Percentiles rank a stretch among this genome's conserved stretches.
These are phyloP conservation scores for Phoma sp. DNA, from an alignment of 2,329 filamentous ascomycete genomes.

Conservation along the genomic window DNA sequence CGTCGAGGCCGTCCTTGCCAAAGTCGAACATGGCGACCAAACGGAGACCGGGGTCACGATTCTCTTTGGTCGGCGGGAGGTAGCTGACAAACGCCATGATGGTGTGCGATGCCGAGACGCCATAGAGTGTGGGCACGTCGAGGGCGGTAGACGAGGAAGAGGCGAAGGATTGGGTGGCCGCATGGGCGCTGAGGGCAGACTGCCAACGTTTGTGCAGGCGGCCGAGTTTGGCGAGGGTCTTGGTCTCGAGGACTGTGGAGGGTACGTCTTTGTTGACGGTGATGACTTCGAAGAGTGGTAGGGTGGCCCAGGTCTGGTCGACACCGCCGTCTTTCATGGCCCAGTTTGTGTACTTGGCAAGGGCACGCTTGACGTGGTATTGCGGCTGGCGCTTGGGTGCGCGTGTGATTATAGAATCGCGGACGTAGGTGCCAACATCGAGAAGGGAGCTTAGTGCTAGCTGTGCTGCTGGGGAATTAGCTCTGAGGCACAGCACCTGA, in stretches of 20 bases:
- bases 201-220: slow-evolving; percentile 53
- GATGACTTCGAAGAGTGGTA: slow-evolving; percentile 57
- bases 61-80: slow-evolving; percentile 43
- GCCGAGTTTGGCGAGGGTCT: slow-evolving; percentile 53
- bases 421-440: slow-evolving; percentile 57
- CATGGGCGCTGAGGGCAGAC: slow-evolving; percentile 40
- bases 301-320: slow-evolving; percentile 39
- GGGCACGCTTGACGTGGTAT: slow-evolving; percentile 49
- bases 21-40: slow-evolving; percentile 62
- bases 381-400: slow-evolving; percentile 46
- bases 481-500: background rate
- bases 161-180: background rate
- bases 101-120: slow-evolving; percentile 60
- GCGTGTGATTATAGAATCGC: slow-evolving; percentile 55
- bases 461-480: slow-evolving; percentile 50
- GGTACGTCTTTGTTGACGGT: slow-evolving; percentile 49
- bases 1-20: slow-evolving; percentile 59
- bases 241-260: slow-evolving; percentile 49
- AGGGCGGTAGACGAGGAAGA: slow-evolving; percentile 11
- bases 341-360: slow-evolving; percentile 61
- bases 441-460: slow-evolving; percentile 59
- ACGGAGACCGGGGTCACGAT: slow-evolving; percentile 36
- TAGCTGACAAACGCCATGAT: slow-evolving; percentile 61
- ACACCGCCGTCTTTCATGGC: slow-evolving; percentile 58
- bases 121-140: slow-evolving; percentile 59